Evolutionary conservation across 2,329 filamentous ascomycete genomes (phyloP).

Genomic region (Celoporthe dispersa): DNA sequence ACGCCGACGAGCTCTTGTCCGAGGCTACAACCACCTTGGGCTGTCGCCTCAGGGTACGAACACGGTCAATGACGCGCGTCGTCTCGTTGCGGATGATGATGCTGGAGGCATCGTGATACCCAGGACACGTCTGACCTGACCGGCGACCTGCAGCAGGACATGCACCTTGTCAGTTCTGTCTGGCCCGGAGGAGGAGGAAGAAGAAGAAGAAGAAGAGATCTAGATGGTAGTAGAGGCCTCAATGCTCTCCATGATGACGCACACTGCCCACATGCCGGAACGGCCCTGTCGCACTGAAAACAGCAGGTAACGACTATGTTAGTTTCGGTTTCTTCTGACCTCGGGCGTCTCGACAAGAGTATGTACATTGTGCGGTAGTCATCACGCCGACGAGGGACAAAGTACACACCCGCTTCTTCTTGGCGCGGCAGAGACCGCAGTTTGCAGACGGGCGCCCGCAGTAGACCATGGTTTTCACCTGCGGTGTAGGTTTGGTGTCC

Average conservation of each 20-base stretch:
- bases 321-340: no score
- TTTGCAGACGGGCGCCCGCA: conserved; percentile 22
- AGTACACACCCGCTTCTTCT: conserved; percentile 17
- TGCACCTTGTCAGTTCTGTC: neutral
- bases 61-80: conserved; percentile 19
- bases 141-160: conserved; percentile 14
- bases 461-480: conserved; percentile 19
- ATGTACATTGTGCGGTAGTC: no score
- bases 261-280: conserved; percentile 17
- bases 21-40: neutral
- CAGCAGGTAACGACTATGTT: no score
- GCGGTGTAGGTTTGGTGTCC: no score
- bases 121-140: conserved; percentile 20
- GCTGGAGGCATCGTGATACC: conserved; percentile 19
- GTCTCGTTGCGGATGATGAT: conserved; percentile 26
- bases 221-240: no score
- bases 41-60: neutral
- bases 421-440: conserved; percentile 21
- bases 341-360: no score
- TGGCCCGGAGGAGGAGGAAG: neutral
- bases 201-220: no score
- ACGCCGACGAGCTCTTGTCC: neutral
- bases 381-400: neutral
- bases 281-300: conserved; percentile 21
- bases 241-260: neutral